Conservation (phyloP, 495 filamentous ascomycete genomes). For the Saxophila tyrrhenica region DNA sequence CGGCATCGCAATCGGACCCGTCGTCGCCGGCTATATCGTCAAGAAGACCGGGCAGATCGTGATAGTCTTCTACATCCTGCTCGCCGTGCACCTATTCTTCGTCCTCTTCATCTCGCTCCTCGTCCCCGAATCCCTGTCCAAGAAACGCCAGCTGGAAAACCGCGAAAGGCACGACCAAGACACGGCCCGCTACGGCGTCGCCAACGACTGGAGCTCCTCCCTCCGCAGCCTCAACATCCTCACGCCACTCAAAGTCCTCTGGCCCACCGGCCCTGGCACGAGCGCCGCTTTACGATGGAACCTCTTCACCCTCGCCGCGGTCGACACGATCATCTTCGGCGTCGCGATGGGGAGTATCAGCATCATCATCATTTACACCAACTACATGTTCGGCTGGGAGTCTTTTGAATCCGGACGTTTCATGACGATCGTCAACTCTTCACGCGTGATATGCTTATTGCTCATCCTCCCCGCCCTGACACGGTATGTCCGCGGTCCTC, state of each 20-base stretch:
- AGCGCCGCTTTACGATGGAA: conserved; percentile 58
- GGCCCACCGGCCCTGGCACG: conserved; percentile 52
- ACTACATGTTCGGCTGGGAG: conserved; percentile 69
- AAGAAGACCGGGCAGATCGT: conserved; percentile 55
- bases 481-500: conserved; percentile 52
- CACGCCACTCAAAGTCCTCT: conserved; percentile 65
- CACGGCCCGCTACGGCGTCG: conserved; percentile 17
- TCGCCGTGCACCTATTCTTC: conserved; percentile 61
- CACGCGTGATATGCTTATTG: conserved; percentile 63
- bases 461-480: conserved; percentile 61
- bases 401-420: conserved; percentile 66
- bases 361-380: conserved; percentile 68
- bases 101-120: conserved; percentile 54
- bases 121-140: conserved; percentile 72
- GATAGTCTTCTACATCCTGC: conserved; percentile 64
- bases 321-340: conserved; percentile 69
- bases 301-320: conserved; percentile 61
- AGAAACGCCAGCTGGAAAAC: conserved; percentile 53
- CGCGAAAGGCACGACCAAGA: conserved; percentile 48
- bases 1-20: conserved; percentile 74
- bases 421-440: conserved; percentile 61
- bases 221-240: conserved; percentile 46
- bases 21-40: conserved; percentile 66
- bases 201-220: conserved; percentile 34
- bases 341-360: conserved; percentile 70